Evolutionary conservation across 352 stramenopile genomes (phyloP), one percentile per base, ranked within the genome.

Genomic region (Globisporangium acanthophoron): DNA sequence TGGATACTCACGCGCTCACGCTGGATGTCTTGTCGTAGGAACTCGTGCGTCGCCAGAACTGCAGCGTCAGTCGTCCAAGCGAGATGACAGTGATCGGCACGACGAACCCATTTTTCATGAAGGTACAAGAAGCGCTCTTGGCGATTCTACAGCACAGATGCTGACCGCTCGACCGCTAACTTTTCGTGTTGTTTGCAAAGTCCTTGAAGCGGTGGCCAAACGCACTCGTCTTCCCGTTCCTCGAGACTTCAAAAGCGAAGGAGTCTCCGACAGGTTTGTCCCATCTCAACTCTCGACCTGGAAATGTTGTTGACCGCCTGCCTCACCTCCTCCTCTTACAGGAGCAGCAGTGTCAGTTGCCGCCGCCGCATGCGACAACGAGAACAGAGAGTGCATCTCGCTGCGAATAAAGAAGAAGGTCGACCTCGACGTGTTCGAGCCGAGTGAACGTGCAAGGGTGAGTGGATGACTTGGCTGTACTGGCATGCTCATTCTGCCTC

Each of bases 31-130:
- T 24, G 47, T 33, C 37, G 43, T 53, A 86, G 80, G 66, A 76
- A 49, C 69, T 90, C 49, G 64, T 78, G 48, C 66, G 60, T 7
- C 67, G 74, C n/a, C 80, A 90, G 66, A 82, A 80, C 29, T 59
- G 71, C 35, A 79, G 75, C 33, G 55, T 76, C 21, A 87, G 76
- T 56, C 58, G 54, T 35, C 65, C 70, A 0, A 74, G 80, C 29
- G 56, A 72, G 27, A 77, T 80, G 56, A 90, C 70, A 37, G 68
- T 94, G 0, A 74, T 96, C 18, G 86, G 86, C 53, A 92, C 84
- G 21, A 96, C 86, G 20, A 96, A 94, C 33, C 86, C 86, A 2
- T 94, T 94, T 55, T 96, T 96, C 53, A 76, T 94, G 71, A 96
- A 94, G 72, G 79, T 87, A 69, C 1, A 44, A 16, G 13, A 5